Evolutionary conservation across 306 rosid genomes (phyloP), one percentile per base, ranked within the genome.

Genomic region (Psophocarpus tetragonolobus): DNA sequence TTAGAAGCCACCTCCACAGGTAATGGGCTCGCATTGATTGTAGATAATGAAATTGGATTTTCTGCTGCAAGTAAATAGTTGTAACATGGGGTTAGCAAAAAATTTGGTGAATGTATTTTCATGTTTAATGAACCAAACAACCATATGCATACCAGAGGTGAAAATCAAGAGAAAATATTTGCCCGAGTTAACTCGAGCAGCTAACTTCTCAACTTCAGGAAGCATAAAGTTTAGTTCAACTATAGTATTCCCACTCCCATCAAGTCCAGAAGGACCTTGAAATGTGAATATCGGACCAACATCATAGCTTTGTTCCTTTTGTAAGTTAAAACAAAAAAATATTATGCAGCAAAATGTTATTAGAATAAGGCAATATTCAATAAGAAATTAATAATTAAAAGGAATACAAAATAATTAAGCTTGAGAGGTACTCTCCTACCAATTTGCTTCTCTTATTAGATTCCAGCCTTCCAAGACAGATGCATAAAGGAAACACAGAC

Each of bases 141-240:
- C 18, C 47, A 61, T 63, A 77, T 68, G 56, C 87, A 69, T 92
- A 96, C 99, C 97, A 72, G 84, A 75, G 85, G 90, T 87, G 77
- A 92, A 88, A 61, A 96, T 75, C 82, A 92, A 80, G 81, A 92
- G 77, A 45, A 84, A 83, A 80, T 86, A 80, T 57, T 91, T 79
- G 51, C 87, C 86, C 27, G 90, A 82, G 60, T 57, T 85, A 62
- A 89, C 93, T 68, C 88, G 90, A 58, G 8, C 42, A 10, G 90
- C 89, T 45, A 95, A 86, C 92, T 87, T 92, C 44, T 76, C 82
- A 65, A 81, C 73, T 47, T 88, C 94, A 35, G 92, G 97, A 27
- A 96, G 98, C 51, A 65, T 68, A 76, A 96, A 90, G 38, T 68
- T 82, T 60, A 93, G 94, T 80, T 83, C 80, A 44, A 86, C 81